Base-by-base conservation (phyloP, 768 basidiomycete genomes). In the Trametopsis cervina region DNA sequence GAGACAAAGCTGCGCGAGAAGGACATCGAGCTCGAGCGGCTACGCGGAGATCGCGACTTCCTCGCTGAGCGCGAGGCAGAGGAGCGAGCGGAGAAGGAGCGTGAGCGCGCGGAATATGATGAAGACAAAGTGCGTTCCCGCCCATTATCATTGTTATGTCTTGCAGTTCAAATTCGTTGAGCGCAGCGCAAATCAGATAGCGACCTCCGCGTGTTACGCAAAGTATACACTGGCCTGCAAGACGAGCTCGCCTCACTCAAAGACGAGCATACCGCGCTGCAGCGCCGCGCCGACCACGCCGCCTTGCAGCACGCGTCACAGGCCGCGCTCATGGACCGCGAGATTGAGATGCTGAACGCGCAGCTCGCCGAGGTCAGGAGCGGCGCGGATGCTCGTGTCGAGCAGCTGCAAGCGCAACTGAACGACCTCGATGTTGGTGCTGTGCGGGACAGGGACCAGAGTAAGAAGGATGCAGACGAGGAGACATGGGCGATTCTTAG, bases 41-140 rank as follows among this genome's bases (percentile, higher is more conserved):
- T 91, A 9, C 84, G 89, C 57, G 68, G 75, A 15, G 88, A 90
- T 58, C 67, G 86, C 29, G 67, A 83, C 15, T 87, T 73, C 69
- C 71, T 88, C 42, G 68, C 81, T 0, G 84, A 88, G 52, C 64
- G 81, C 3, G 87, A 89, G 60, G 69, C 74, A 42, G 77, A 81
- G 29, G 85, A 88, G 51, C 68, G 77, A 20, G 78, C 81, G 49
- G 83, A 82, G 62, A 84, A 78, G 62, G 81, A 86, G 48, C 62
- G 61, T 9, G 78, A 85, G 46, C 68, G 75, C 13, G 62, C 58
- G 3, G 73, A 72, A 29, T 65, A 68, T 44, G 71, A 73, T 3
- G 72, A 76, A 49, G 80, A 83, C 52, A 85, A 81, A 74, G 88
- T 86, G 42, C 36, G 72, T 62, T 23, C 3, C 4, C 4, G 24